Evolutionary conservation across 345 rosid genomes (phyloP).

Genomic region (Luvunga scandens): DNA sequence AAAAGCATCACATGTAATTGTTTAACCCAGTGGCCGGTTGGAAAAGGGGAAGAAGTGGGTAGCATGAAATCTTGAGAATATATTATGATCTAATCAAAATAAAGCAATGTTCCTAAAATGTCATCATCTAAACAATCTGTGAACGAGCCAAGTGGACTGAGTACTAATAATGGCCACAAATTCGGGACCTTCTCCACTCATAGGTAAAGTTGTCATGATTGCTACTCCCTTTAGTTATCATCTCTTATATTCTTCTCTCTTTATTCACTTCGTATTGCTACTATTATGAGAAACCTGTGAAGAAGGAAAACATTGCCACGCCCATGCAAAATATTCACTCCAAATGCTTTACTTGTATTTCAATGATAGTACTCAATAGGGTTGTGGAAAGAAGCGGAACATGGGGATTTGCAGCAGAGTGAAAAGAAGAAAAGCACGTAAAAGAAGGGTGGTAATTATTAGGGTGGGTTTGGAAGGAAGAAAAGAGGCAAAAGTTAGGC

Average conservation of each 20-base stretch:
- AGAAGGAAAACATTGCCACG: neutral
- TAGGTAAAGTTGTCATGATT: neutral
- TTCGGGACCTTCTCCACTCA: neutral
- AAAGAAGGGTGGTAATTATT: constrained; percentile 44
- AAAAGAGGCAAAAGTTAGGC: constrained; percentile 38
- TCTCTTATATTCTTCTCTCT: neutral
- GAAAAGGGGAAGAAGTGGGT: neutral
- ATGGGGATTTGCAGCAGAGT: constrained; percentile 35
- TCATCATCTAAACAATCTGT: neutral
- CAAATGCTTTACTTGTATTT: neutral
- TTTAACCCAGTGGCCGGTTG: neutral
- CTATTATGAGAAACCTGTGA: neutral
- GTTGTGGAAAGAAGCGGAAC: constrained; percentile 16
- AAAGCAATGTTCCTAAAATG: constrained; percentile 2
- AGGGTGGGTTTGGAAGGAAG: constrained; percentile 27
- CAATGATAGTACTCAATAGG: constrained; percentile 4
- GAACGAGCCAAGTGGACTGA: neutral
- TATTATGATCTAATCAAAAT: neutral
- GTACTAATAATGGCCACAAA: neutral
- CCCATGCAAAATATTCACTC: neutral
- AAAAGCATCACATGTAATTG: neutral
- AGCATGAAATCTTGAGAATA: neutral
- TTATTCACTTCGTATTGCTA: constrained; percentile 1
- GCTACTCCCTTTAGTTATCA: neutral
- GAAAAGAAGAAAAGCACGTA: constrained; percentile 27